phyloP scores from a whole-genome alignment of 768 basidiomycete species.

The Boletus rubescentipes region DNA sequence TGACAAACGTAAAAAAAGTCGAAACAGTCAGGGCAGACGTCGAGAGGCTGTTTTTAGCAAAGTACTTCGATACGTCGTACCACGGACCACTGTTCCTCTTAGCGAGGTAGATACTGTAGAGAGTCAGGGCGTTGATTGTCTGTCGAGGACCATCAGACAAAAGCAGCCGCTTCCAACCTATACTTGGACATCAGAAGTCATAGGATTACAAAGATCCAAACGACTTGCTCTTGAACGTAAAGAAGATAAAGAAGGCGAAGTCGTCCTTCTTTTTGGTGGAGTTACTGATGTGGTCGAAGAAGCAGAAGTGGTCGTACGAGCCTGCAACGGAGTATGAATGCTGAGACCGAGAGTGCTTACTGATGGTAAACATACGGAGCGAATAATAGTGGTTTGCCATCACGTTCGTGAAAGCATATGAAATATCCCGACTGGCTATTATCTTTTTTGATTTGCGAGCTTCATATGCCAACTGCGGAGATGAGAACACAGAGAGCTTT shows the following conservation, averaged over 20 bases:
- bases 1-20: constrained; percentile 84
- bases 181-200: not conserved
- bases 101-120: constrained; percentile 84
- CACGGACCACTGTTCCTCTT: constrained; percentile 51
- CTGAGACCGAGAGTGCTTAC: not conserved
- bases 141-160: constrained; percentile 97
- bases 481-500: constrained; percentile 7
- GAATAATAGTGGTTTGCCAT: constrained; percentile 98
- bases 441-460: constrained; percentile 90
- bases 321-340: constrained; percentile 42
- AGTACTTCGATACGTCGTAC: constrained; percentile 79
- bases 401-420: constrained; percentile 96
- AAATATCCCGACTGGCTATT: constrained; percentile 93
- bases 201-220: not conserved
- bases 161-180: constrained; percentile 85
- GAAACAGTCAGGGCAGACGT: constrained; percentile 85
- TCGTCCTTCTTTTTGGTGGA: constrained; percentile 97
- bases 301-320: constrained; percentile 96
- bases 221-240: constrained; percentile 92
- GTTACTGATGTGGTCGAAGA: constrained; percentile 94
- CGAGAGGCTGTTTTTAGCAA: constrained; percentile 67
- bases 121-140: constrained; percentile 94
- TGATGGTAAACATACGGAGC: constrained; percentile 60
- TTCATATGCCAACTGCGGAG: constrained; percentile 81
- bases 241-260: constrained; percentile 99